Base-by-base conservation (phyloP, 1,139 yeast genomes). In the Eremothecium gossypii region DNA sequence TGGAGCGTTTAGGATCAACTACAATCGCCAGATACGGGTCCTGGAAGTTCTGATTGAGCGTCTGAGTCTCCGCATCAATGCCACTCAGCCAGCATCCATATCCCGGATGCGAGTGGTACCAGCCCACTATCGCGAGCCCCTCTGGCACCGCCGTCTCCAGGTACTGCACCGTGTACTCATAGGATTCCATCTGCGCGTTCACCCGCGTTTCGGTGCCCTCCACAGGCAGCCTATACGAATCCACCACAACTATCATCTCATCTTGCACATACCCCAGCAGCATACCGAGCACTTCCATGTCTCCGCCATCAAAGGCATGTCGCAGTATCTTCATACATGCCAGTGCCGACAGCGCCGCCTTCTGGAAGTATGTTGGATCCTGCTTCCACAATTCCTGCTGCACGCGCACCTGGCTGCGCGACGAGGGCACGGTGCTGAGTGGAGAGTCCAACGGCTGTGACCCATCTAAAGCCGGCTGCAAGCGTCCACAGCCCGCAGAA, bases 81-180 rank as follows among this genome's bases (percentile, higher is more conserved):
- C 91, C 93, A 48, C 91, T 79, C 34, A 87, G 65, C 95, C 96
- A 83, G 60, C 96, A 84, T 33, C 96, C 97, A 61, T 87, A 91
- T 0, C 96, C 96, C 0, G 97, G 97, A 62, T 91, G 98, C 2
- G 96, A 87, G 63, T 91, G 95, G 63, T 89, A 84, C 95, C 94
- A 84, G 7, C 96, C 96, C 11, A 87, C 86, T 30, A 91, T 83
- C 52, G 83, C 75, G 45, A 71, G 77, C 41, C 73, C 74, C 10
- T 66, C 55, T 23, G 79, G 67, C 46, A 79, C 76, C 55, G 79
- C 70, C 31, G 75, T 70, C 45, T 79, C 79, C 41, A 83, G 66
- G 60, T 83, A 87, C 50, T 79, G 80, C 1, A 89, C 94, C 95
- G 91, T 89, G 60, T 82, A 91, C 60, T 89, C 97, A 60, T 87